Conservation (phyloP, 2,329 filamentous ascomycete genomes). For the Penicillium sp. region DNA sequence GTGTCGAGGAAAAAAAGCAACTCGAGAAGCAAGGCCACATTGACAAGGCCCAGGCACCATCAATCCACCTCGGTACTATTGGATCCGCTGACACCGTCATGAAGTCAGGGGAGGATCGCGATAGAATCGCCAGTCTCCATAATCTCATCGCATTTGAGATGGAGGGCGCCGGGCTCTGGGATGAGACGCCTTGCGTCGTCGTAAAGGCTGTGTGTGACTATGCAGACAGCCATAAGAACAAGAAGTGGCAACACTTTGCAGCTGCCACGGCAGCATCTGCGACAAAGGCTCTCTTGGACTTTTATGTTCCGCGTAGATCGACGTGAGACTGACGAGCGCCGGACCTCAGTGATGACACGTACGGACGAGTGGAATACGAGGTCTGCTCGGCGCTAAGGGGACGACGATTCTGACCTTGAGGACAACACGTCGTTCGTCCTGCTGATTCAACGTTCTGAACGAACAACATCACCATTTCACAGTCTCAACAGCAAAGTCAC, state of each 20-base stretch:
- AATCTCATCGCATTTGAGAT: conserved; percentile 10
- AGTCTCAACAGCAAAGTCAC: too few species aligned
- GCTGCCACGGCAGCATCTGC: conserved; percentile 26
- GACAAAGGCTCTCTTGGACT: conserved; percentile 18
- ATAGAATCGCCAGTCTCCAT: not conserved
- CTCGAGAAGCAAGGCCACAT: not conserved
- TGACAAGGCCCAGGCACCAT: not conserved
- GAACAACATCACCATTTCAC: too few species aligned
- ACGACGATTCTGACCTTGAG: too few species aligned
- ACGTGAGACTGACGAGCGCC: too few species aligned
- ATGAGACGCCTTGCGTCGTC: not conserved
- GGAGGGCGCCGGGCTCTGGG: conserved; percentile 12
- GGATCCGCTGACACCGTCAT: conserved; percentile 32
- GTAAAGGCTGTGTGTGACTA: conserved; percentile 26
- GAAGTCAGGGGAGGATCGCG: conserved; percentile 21
- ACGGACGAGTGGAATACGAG: too few species aligned
- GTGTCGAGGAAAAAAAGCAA: not conserved
- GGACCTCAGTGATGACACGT: too few species aligned
- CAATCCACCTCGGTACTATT: conserved; percentile 41
- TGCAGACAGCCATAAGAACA: conserved; percentile 26
- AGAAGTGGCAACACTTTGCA: conserved; percentile 26
- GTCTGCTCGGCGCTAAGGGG: too few species aligned
- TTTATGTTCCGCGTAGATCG: not conserved
- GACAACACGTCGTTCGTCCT: too few species aligned
- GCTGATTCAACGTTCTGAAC: too few species aligned